phyloP scores from a whole-genome alignment of 148 eudicot genomes.

The Diospyros kaki region DNA sequence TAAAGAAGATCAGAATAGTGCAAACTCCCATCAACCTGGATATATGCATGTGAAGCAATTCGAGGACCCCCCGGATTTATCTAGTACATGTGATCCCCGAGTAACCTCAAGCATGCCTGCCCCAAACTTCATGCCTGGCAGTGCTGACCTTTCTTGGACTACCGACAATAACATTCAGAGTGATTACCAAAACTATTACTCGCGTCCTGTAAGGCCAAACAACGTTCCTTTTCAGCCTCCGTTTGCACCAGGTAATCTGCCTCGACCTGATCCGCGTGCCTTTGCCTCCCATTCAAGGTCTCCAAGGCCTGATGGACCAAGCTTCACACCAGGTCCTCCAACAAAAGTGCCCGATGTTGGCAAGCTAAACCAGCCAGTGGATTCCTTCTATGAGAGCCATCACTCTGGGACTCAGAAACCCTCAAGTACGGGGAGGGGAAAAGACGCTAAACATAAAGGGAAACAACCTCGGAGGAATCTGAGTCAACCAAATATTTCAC shows the following conservation, averaged over 20 bases:
- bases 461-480: slow-evolving; percentile 35
- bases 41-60: slow-evolving; percentile 24
- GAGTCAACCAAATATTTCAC: slow-evolving; percentile 37
- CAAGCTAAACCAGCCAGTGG: slow-evolving; percentile 21
- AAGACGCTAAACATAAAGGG: slow-evolving; percentile 38
- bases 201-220: no score
- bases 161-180: no score
- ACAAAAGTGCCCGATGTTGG: no score
- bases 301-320: no score
- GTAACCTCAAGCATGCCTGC: background rate
- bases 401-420: slow-evolving; percentile 31
- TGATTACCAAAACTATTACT: no score
- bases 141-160: no score
- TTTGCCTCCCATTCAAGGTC: no score
- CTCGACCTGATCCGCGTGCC: no score
- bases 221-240: no score
- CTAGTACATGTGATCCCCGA: slow-evolving; percentile 32
- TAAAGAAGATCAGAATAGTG: slow-evolving; percentile 32
- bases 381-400: slow-evolving; percentile 23
- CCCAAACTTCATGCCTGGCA: no score
- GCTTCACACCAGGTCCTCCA: no score
- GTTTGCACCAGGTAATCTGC: no score
- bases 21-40: slow-evolving; percentile 25
- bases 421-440: slow-evolving; percentile 30
- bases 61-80: slow-evolving; percentile 40